Conservation (phyloP, 2,329 filamentous ascomycete genomes). For the Plectosphaerella plurivora region DNA sequence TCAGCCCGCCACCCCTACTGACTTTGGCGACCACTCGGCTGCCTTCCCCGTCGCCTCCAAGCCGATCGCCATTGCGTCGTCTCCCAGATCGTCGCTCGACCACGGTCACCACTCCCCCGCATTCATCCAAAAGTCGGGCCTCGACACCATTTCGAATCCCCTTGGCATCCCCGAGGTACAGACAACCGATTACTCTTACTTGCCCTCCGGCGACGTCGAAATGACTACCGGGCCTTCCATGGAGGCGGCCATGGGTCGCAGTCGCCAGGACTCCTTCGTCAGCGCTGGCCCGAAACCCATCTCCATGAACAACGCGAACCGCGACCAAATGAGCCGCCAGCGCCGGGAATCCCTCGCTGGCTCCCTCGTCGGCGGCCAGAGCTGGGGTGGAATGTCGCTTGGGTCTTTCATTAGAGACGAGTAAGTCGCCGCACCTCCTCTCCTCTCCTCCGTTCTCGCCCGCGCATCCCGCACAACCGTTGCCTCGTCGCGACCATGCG, state of each 20-base stretch:
- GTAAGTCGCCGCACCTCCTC: constrained; percentile 53
- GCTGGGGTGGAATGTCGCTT: constrained; percentile 94
- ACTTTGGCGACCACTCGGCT: constrained; percentile 14
- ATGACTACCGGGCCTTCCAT: constrained; percentile 58
- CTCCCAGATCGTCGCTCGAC: constrained; percentile 11
- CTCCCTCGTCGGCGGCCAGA: constrained; percentile 77
- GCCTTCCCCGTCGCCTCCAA: constrained; percentile 22
- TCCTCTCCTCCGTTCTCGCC: constrained; percentile 3
- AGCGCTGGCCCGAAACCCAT: constrained; percentile 63
- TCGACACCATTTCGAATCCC: constrained; percentile 15
- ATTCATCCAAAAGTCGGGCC: constrained; percentile 4
- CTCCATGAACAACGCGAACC: constrained; percentile 60
- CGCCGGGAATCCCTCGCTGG: constrained; percentile 60
- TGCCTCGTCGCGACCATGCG: constrained; percentile 2
- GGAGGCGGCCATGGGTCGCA: constrained; percentile 54
- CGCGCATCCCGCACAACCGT: constrained; percentile 1
- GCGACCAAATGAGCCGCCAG: constrained; percentile 51
- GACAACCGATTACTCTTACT: constrained; percentile 14
- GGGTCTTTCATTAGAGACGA: constrained; percentile 97
- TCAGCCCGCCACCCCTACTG: constrained; percentile 38
- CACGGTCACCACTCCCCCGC: neutral
- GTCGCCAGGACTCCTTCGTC: constrained; percentile 62
- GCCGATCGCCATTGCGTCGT: constrained; percentile 27
- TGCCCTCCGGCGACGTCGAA: constrained; percentile 28
- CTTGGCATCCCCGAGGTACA: constrained; percentile 20